Evolutionary conservation across 129 eudicot genomes (phyloP).

Genomic region (Artemisia argyi): DNA sequence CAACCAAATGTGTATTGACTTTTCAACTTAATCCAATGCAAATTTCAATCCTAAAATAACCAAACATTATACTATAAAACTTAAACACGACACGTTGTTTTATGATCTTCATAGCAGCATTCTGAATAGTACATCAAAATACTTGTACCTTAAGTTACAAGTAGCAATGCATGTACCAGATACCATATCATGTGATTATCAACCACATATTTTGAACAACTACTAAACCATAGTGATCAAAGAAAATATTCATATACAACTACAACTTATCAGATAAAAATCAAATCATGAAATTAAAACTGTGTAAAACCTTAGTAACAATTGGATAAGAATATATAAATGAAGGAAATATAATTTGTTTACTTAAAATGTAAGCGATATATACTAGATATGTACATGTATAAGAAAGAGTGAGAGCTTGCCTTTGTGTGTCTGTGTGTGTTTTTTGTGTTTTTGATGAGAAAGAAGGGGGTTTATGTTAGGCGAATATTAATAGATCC

Average conservation of each 20-base stretch:
- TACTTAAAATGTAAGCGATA: background rate
- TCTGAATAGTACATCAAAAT: background rate
- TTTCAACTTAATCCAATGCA: background rate
- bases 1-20: too few species aligned
- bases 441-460: too few species aligned
- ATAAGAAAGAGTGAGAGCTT: background rate
- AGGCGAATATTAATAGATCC: too few species aligned
- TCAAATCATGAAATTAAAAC: background rate
- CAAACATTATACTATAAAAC: background rate
- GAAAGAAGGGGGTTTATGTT: too few species aligned
- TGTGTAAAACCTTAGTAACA: conserved; percentile 8
- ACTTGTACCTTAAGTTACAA: conserved; percentile 6
- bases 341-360: background rate
- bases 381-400: background rate
- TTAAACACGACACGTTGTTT: too few species aligned
- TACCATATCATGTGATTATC: background rate
- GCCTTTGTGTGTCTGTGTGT: too few species aligned
- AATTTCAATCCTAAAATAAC: conserved; percentile 3
- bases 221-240: conserved; percentile 4
- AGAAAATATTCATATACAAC: background rate
- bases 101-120: background rate
- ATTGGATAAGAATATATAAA: conserved; percentile 5
- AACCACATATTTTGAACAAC: conserved; percentile 13
- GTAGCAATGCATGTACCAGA: background rate
- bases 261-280: conserved; percentile 12